Evolutionary conservation across 2,329 filamentous ascomycete genomes (phyloP), one percentile per base, ranked within the genome.

Genomic region (Pyricularia sp.): DNA sequence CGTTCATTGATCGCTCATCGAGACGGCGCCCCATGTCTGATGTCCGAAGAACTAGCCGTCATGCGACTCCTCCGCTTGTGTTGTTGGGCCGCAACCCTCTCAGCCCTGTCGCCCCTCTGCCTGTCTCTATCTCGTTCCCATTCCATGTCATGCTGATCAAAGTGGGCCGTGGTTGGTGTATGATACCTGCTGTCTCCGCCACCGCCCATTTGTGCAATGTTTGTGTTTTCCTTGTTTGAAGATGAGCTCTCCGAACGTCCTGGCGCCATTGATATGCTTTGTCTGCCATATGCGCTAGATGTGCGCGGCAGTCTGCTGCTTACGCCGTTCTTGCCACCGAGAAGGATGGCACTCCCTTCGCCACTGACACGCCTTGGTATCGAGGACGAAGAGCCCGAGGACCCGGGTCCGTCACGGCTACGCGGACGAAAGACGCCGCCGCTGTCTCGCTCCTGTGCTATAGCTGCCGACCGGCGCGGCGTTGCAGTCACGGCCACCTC

Each of bases 401-500:
- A 70, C n/a, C 64, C 67, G 4, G 66, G 66, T n/a, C 73, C 75
- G 64, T 78, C 77, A 11, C 76, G 71, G 70, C 76, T 77, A 4
- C 77, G 74, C 1, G 77, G 76, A 17, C 77, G 76, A 69, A 75
- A 78, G 11, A 76, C 59, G 17, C 71, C 70, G 1, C 74, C 71
- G 42, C 42, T 50, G n/a, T 78, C 73, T 10, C 81, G 79, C 72
- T 85, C 82, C 70, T 81, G 77, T 17, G 79, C 78, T 26, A 76
- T 66, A 3, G 73, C 72, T 1, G 73, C 74, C 5, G 76, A 74
- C 14, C 76, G 75, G 31, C 74, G 74, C 3, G 75, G 76, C 11
- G 77, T 76, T 0, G 84, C 79, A 2, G 42, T 50, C 42, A 50
- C 42, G 42, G 85, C 84, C 9, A 87, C 81, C 71, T 87, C 85